Evolutionary conservation across 768 basidiomycete genomes (phyloP), one percentile per base, ranked within the genome.

Genomic region (Trametes maxima): DNA sequence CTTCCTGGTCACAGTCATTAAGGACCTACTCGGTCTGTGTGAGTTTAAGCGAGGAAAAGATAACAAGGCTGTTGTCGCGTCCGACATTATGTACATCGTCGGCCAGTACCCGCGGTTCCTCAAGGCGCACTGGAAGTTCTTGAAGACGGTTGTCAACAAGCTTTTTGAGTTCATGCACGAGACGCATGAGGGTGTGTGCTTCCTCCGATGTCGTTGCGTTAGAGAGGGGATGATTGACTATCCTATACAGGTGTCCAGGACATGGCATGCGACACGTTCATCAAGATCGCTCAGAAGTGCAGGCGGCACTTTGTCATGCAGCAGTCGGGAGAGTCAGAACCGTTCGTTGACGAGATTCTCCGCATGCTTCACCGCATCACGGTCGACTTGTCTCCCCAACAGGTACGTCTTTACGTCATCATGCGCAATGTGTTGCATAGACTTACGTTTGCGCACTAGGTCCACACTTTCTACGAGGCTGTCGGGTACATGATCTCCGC

Each of bases 101-200:
- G 97, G 97, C 51, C 97, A 99, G 77, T 99, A 99, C 72, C 97
- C 97, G 46, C 88, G 97, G 37, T 99, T 98, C 86, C 86, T 99
- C 70, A 98, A 98, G 75, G 97, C 97, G 17, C 97, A 99, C 74
- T 99, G 97, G 97, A 99, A 98, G 78, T 99, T 99, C 85, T 79
- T 99, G 72, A 99, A 99, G 82, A 98, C 97, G 2, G 97, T 99
- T 56, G 96, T 99, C 64, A 99, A 98, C 79, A 99, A 99, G 76
- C 81, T 98, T 7, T 99, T 98, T 75, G 97, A 99, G 73, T 99
- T 99, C 75, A 98, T 98, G 95, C 97, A 99, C 74, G 96, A 99
- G 78, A 97, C 94, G 0, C 96, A 99, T 70, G 97, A 99, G 80
- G 95, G 93, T 89, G 55, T 40, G 79, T 71, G 14, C 21, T 21